Evolutionary conservation across 176 grass and related monocot genomes (phyloP), one percentile per base, ranked within the genome.

Genomic region (Saccharum spontaneum): DNA sequence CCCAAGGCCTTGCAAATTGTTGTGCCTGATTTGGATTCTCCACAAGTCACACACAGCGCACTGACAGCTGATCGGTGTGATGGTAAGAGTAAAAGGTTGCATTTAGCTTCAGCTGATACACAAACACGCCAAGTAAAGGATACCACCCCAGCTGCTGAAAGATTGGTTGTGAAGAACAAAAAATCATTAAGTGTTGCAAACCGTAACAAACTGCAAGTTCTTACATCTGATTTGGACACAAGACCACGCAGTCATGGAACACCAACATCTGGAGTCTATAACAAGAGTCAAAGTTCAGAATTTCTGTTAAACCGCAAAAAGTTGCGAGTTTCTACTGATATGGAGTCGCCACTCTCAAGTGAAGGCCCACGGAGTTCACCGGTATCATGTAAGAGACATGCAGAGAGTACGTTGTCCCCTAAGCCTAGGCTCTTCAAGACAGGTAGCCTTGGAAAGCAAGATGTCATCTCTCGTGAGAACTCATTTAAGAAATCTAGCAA

Each of bases 401-500:
- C 71, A 63, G 84, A 89, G 64, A 71, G 75, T 46, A 50, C 81
- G 17, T 81, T 22, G 8, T 84, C 81, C 18, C 73, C 77, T 84
- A 90, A 76, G 63, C 69, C 68, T 82, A 87, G 71, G 52, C 69
- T 75, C 43, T 76, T 54, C 48, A 89, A 86, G 75, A 78, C 48
- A 10, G 72, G 49, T 57, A 90, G 77, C 71, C 83, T 87, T 71
- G 88, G 81, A 78, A 92, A 82, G 61, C 71, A 52, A 72, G 81
- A 73, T 11, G 41, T 61, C 37, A 60, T 87, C 11, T 90, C 88
- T 60, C 73, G 73, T 65, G 88, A 89, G 70, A 89, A 72, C 60
- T 90, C 88, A 3, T 87, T 87, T 73, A 95, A 89, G 44, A 92
- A 88, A 82, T 79, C 84, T 54, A 69, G 73, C 68, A 72, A 85